Evolutionary conservation across 176 grass and related monocot genomes (phyloP).

Genomic region (Avena insularis): DNA sequence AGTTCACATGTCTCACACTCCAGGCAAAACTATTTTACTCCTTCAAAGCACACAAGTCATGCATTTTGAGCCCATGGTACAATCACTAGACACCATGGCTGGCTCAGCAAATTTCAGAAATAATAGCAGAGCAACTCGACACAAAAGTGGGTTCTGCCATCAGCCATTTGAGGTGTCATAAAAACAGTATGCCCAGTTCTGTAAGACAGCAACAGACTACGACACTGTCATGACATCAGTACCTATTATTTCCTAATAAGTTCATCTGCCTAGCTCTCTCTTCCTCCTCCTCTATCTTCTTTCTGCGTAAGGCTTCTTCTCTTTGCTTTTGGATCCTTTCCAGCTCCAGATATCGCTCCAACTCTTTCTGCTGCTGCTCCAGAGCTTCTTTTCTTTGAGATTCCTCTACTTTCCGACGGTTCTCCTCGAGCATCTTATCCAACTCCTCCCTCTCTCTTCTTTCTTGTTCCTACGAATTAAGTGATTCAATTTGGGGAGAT

Average conservation of each 20-base stretch:
- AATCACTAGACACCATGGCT: neutral
- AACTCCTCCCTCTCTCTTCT: conserved; percentile 88
- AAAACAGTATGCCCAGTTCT: neutral
- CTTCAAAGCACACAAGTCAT: neutral
- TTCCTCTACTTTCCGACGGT: conserved; percentile 81
- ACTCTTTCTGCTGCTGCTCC: conserved; percentile 79
- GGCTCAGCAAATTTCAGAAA: conserved; percentile 18
- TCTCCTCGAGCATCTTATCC: conserved; percentile 95
- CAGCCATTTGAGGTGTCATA: neutral
- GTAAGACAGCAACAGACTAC: neutral
- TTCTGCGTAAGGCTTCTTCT: conserved; percentile 85
- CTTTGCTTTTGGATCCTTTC: conserved; percentile 85
- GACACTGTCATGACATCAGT: neutral
- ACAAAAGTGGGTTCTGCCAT: neutral
- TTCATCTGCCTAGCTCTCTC: conserved; percentile 70
- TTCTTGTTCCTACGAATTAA: conserved; percentile 70
- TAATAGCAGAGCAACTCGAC: neutral
- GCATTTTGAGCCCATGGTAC: too few species aligned
- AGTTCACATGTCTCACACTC: neutral
- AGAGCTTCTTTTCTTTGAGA: conserved; percentile 82
- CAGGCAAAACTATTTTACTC: neutral
- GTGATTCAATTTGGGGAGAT: neutral
- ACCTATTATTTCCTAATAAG: neutral
- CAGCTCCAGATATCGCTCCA: conserved; percentile 87
- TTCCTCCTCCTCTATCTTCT: conserved; percentile 92